phyloP scores from a whole-genome alignment of 768 basidiomycete genomes.

The Lactifluus piperatus region DNA sequence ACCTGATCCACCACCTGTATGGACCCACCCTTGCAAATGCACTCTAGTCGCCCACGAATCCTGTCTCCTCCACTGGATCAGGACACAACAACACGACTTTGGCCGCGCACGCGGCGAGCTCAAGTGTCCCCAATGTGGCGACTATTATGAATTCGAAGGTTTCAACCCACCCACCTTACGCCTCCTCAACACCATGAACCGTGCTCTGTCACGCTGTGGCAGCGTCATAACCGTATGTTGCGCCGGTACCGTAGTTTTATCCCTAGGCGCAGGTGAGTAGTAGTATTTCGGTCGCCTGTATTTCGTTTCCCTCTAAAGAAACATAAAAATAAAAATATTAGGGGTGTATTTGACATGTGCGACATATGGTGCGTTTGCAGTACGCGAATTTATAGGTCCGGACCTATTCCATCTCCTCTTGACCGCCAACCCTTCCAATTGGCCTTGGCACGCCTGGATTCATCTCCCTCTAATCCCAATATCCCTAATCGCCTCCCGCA shows the following conservation, averaged over 20 bases:
- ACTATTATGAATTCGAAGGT: constrained; percentile 59
- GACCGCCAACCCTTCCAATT: constrained; percentile 58
- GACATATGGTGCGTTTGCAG: constrained; percentile 64
- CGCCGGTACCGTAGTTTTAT: constrained; percentile 40
- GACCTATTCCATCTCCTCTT: constrained; percentile 49
- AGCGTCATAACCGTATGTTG: constrained; percentile 43
- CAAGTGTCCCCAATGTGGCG: constrained; percentile 73
- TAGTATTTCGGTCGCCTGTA: too few relatives aligned
- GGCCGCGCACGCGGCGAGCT: constrained; percentile 53
- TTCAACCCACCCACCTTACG: constrained; percentile 45
- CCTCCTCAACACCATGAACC: constrained; percentile 44
- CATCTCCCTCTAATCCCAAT: constrained; percentile 68
- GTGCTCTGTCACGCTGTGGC: constrained; percentile 40
- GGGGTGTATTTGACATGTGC: constrained; percentile 45
- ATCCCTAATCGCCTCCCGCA: constrained; percentile 53
- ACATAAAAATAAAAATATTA: constrained; percentile 22
- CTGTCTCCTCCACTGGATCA: constrained; percentile 75
- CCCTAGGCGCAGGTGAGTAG: constrained; percentile 58
- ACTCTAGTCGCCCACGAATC: constrained; percentile 74
- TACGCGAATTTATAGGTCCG: constrained; percentile 58
- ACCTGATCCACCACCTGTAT: constrained; percentile 43
- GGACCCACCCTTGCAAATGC: constrained; percentile 78
- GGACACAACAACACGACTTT: constrained; percentile 51
- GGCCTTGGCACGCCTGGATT: constrained; percentile 70
- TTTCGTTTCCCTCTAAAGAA: too few relatives aligned